phyloP scores from a whole-genome alignment of 164 flowering plant genomes.

The Vitis amurensis region DNA sequence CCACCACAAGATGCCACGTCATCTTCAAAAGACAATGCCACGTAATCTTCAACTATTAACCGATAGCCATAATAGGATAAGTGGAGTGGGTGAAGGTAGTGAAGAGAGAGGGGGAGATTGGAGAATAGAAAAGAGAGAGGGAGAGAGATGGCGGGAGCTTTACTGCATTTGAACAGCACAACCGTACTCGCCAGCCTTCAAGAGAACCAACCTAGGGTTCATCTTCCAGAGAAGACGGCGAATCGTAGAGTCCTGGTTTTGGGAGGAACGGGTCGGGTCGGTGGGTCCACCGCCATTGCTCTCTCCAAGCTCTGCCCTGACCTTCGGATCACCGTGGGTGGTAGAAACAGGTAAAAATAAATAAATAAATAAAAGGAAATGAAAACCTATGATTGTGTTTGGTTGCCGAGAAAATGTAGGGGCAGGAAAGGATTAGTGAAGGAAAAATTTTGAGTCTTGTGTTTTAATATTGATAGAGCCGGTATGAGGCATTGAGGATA shows the following conservation, averaged over 20 bases:
- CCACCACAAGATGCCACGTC: too few species aligned
- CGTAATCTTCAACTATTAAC: slow-evolving; percentile 13
- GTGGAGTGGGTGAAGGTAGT: neutral
- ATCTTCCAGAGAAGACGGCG: slow-evolving; percentile 25
- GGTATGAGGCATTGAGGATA: too few species aligned
- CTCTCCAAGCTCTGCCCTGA: slow-evolving; percentile 75
- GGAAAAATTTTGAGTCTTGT: too few species aligned
- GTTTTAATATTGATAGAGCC: neutral
- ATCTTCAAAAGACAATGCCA: neutral
- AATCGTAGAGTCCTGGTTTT: slow-evolving; percentile 65
- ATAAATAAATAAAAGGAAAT: too few species aligned
- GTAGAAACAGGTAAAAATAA: slow-evolving; percentile 64
- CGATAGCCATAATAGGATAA: neutral
- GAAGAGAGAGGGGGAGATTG: neutral
- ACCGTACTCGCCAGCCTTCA: slow-evolving; percentile 11
- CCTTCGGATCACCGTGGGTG: slow-evolving; percentile 64
- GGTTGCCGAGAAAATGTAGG: too few species aligned
- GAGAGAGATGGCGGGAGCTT: slow-evolving; percentile 33
- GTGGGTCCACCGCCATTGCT: slow-evolving; percentile 86
- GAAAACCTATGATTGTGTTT: too few species aligned
- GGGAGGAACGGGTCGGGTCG: slow-evolving; percentile 97
- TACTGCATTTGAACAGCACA: slow-evolving; percentile 15
- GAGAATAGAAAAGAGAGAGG: neutral
- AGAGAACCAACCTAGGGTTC: slow-evolving; percentile 14
- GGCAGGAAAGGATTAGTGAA: too few species aligned